These are phyloP conservation scores for Penicillium fimorum DNA, from an alignment of 495 filamentous ascomycete genomes.

Conservation along the genomic window DNA sequence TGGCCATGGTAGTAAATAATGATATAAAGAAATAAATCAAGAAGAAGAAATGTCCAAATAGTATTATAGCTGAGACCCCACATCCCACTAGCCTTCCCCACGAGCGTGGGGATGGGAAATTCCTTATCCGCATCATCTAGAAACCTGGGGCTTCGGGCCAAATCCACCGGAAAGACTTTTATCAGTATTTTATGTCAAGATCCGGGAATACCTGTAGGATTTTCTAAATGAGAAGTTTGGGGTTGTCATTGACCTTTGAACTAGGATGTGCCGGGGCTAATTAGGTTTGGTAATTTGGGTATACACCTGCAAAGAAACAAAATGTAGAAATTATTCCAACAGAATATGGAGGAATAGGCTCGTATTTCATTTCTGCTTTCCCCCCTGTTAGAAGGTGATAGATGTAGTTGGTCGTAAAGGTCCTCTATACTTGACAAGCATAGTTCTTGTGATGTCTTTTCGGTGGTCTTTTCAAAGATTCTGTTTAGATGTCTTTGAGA, in stretches of 20 bases:
- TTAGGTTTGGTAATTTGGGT: too few species aligned
- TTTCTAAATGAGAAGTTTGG: background rate
- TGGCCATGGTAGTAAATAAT: background rate
- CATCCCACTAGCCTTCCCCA: slow-evolving; percentile 24
- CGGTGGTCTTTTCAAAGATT: too few species aligned
- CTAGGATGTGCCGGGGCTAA: background rate
- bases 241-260: background rate
- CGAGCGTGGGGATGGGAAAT: slow-evolving; percentile 29
- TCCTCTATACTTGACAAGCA: too few species aligned
- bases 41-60: background rate
- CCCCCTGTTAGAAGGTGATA: too few species aligned
- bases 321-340: too few species aligned
- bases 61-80: slow-evolving; percentile 25
- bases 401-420: too few species aligned
- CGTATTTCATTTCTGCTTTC: too few species aligned
- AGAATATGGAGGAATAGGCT: too few species aligned
- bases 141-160: slow-evolving; percentile 6
- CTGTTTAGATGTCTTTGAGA: too few species aligned
- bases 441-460: too few species aligned
- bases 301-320: too few species aligned
- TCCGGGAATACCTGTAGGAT: background rate
- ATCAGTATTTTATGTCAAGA: slow-evolving; percentile 2
- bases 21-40: background rate
- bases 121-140: slow-evolving; percentile 23
- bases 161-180: slow-evolving; percentile 21